Evolutionary conservation across 1,284 basidiomycete genomes (phyloP).

Genomic region (Puccinia novopanici): DNA sequence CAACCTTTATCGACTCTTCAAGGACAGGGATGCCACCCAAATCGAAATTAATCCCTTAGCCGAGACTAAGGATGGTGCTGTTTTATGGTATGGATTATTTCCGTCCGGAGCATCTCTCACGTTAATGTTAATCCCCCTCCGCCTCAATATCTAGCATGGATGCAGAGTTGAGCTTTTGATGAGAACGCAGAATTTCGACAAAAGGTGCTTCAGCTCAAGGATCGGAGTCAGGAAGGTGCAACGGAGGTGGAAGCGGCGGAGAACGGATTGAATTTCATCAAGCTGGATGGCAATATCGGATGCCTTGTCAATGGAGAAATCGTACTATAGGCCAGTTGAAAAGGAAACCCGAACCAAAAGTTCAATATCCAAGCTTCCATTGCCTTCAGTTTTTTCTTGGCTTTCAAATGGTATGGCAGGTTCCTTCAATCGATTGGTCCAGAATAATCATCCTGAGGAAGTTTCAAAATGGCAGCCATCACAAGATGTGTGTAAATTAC

Average conservation of each 20-base stretch:
- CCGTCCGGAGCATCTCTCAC: constrained; percentile 50
- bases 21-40: constrained; percentile 95
- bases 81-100: constrained; percentile 73
- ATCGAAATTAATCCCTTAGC: constrained; percentile 99
- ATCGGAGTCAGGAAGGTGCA: constrained; percentile 91
- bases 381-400: too few relatives aligned
- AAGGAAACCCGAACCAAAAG: too few relatives aligned
- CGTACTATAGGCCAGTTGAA: too few relatives aligned
- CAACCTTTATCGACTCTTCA: too few relatives aligned
- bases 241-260: constrained; percentile 79
- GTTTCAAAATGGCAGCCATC: too few relatives aligned
- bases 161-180: constrained; percentile 98
- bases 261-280: constrained; percentile 98
- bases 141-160: constrained; percentile 75
- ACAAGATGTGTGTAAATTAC: too few relatives aligned
- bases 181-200: constrained; percentile 99
- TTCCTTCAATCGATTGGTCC: too few relatives aligned
- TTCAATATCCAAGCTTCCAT: too few relatives aligned
- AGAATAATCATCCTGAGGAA: too few relatives aligned
- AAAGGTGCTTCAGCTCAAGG: constrained; percentile 85
- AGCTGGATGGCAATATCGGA: constrained; percentile 94
- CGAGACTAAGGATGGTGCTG: constrained; percentile 87
- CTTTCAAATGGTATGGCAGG: too few relatives aligned
- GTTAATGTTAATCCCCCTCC: constrained; percentile 17
- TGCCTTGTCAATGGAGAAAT: constrained; percentile 99